A percentile compares a stretch with the other conserved stretches of the same genome.
Evolutionary conservation across 768 basidiomycete genomes (phyloP).

Genomic region (Suillus spraguei): DNA sequence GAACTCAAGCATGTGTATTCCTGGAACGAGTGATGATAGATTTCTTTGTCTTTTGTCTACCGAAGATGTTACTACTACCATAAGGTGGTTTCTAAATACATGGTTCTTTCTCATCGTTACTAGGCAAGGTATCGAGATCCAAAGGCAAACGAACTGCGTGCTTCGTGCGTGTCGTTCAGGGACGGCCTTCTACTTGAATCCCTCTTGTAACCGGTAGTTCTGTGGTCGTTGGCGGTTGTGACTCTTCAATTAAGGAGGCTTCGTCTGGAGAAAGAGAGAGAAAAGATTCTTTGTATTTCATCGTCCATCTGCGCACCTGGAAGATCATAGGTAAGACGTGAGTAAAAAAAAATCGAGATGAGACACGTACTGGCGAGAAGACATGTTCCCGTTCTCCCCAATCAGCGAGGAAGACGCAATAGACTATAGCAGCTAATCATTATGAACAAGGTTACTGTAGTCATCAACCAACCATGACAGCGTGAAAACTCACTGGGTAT

Average conservation of each 20-base stretch:
- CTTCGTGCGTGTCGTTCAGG: too few species aligned
- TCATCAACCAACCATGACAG: constrained; percentile 1
- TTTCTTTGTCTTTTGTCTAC: neutral
- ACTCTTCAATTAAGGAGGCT: constrained; percentile 25
- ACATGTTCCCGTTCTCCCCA: constrained; percentile 75
- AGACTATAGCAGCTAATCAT: constrained; percentile 51
- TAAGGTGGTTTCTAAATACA: neutral
- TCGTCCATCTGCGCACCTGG: constrained; percentile 63
- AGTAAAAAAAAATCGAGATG: neutral
- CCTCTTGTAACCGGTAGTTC: neutral
- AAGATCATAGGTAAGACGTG: constrained; percentile 5
- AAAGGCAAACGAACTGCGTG: neutral
- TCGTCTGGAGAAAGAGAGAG: constrained; percentile 64
- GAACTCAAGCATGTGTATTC: neutral
- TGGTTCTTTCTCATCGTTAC: neutral
- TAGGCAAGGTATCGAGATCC: neutral
- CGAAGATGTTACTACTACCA: neutral
- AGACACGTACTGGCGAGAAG: constrained; percentile 59
- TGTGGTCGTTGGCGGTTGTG: neutral
- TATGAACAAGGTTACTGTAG: neutral
- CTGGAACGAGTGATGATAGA: neutral
- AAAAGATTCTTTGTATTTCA: constrained; percentile 49
- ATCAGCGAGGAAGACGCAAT: constrained; percentile 64
- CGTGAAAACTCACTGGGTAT: constrained; percentile 51
- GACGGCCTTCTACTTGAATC: neutral